These are phyloP conservation scores for Tetradesmus obliquus DNA, from an alignment of 139 green algal genomes.

Conservation along the genomic window DNA sequence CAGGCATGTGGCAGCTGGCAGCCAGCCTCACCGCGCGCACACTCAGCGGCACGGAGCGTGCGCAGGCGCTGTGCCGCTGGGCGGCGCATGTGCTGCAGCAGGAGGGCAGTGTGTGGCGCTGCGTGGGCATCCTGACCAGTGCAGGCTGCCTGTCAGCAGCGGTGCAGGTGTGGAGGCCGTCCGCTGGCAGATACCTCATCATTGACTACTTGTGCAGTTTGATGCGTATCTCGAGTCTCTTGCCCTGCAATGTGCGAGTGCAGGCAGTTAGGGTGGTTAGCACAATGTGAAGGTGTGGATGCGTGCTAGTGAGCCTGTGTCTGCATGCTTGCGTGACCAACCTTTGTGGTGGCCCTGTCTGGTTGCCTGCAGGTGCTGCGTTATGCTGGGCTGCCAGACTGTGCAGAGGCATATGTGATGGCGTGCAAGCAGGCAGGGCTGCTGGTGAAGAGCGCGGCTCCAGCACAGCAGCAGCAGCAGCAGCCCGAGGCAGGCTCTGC, in stretches of 20 bases:
- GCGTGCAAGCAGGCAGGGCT: conserved; percentile 63
- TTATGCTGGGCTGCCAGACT: conserved; percentile 64
- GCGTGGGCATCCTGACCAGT: conserved; percentile 58
- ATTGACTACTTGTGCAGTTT: too few species aligned
- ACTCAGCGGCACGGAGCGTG: conserved; percentile 58
- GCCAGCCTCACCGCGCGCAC: conserved; percentile 67
- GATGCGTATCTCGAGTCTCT: background rate
- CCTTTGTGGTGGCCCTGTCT: background rate
- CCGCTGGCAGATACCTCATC: background rate
- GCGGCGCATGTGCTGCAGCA: conserved; percentile 61
- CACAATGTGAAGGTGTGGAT: too few species aligned
- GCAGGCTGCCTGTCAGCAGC: conserved; percentile 62
- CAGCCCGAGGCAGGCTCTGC: background rate
- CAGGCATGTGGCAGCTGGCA: conserved; percentile 79
- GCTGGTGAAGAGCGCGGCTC: background rate
- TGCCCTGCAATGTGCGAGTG: background rate
- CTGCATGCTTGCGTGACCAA: too few species aligned
- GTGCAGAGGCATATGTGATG: conserved; percentile 62
- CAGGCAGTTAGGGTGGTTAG: background rate
- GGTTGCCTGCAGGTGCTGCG: conserved; percentile 61
- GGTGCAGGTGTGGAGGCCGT: conserved; percentile 33
- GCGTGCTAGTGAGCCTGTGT: background rate
- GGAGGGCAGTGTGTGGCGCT: conserved; percentile 66
- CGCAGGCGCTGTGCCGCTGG: conserved; percentile 72
- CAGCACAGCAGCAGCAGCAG: background rate